Percentiles rank a stretch among this genome's conserved stretches.
Conservation (phyloP, 495 filamentous ascomycete species). For the Aspergillus sparsus region DNA sequence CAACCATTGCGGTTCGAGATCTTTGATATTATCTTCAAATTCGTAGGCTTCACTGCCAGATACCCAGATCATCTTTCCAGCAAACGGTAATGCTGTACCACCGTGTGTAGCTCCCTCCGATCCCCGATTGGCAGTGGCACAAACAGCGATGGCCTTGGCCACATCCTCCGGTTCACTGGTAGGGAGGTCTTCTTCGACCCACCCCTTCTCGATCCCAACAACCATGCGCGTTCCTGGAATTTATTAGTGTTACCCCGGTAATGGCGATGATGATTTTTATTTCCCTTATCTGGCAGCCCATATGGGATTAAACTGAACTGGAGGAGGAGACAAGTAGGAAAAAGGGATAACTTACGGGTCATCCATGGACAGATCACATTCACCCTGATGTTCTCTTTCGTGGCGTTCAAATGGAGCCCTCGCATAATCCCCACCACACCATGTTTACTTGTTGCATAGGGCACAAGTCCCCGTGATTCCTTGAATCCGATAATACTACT, state of each 20-base stretch:
- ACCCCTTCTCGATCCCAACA: slow-evolving; percentile 8
- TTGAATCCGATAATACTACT: slow-evolving; percentile 13
- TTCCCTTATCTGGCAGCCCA: neutral
- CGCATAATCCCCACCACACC: slow-evolving; percentile 16
- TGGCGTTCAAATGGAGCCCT: slow-evolving; percentile 5
- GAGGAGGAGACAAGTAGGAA: neutral
- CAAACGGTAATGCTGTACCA: slow-evolving; percentile 6
- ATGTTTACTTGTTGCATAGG: slow-evolving; percentile 11
- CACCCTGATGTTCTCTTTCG: slow-evolving; percentile 2
- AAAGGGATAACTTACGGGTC: slow-evolving; percentile 4
- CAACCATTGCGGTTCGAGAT: slow-evolving; percentile 10
- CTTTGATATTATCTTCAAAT: slow-evolving; percentile 4
- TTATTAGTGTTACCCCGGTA: neutral
- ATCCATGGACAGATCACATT: slow-evolving; percentile 17
- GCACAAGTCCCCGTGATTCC: slow-evolving; percentile 1
- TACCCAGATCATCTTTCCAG: slow-evolving; percentile 14
- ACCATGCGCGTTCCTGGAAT: slow-evolving; percentile 6
- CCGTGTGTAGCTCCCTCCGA: slow-evolving; percentile 2
- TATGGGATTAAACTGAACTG: neutral
- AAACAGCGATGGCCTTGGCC: neutral
- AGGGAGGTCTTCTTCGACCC: slow-evolving; percentile 1
- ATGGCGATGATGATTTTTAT: neutral
- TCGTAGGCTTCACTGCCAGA: slow-evolving; percentile 8
- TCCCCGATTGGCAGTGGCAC: slow-evolving; percentile 7
- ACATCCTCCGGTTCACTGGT: slow-evolving; percentile 11